Conservation (phyloP, 148 eudicot species). For the Arctostaphylos glauca region DNA sequence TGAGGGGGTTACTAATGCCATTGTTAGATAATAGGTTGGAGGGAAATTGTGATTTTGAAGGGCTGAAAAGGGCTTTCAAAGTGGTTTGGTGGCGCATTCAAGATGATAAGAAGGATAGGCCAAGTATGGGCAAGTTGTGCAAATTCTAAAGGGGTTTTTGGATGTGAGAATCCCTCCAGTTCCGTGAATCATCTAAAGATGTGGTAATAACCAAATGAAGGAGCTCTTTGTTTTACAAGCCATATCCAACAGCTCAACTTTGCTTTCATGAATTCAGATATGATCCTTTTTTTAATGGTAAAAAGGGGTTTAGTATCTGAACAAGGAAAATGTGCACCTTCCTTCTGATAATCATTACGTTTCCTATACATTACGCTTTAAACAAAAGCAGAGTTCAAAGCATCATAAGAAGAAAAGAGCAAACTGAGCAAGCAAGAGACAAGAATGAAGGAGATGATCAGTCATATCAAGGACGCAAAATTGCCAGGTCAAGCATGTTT, state of each 20-base stretch:
- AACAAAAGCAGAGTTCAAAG: too few species aligned
- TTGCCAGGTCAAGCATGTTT: too few species aligned
- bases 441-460: too few species aligned
- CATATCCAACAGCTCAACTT: neutral
- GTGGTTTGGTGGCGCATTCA: neutral
- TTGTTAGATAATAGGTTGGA: neutral
- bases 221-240: neutral
- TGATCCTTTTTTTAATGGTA: neutral
- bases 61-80: neutral
- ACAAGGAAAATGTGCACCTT: neutral
- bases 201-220: neutral
- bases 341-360: neutral
- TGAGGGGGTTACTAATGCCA: neutral
- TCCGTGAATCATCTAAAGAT: neutral
- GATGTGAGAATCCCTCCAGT: neutral
- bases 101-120: neutral
- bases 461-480: too few species aligned
- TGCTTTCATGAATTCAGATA: neutral
- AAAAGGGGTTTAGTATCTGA: neutral
- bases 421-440: too few species aligned
- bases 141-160: neutral
- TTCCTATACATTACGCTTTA: too few species aligned
- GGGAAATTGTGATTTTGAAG: neutral
- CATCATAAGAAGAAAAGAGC: too few species aligned
- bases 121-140: neutral